phyloP scores from a whole-genome alignment of 1,284 basidiomycete genomes.

The Termitomyces sp. region DNA sequence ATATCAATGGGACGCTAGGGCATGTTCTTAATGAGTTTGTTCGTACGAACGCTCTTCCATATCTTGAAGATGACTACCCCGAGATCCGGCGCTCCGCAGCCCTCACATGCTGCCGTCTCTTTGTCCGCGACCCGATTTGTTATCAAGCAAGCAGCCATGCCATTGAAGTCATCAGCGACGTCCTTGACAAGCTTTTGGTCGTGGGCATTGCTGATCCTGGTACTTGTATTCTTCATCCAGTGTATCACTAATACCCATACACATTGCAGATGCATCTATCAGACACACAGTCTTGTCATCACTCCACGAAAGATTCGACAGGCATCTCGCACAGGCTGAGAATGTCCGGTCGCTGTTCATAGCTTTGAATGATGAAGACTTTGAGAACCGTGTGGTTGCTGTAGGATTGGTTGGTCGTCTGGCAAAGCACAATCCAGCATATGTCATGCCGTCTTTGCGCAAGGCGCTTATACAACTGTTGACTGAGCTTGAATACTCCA shows the following conservation, averaged over 20 bases:
- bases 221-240: conserved; percentile 28
- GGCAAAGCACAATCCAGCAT: conserved; percentile 95
- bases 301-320: conserved; percentile 93
- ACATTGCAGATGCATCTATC: conserved; percentile 65
- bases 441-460: conserved; percentile 96
- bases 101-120: conserved; percentile 86
- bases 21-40: conserved; percentile 98
- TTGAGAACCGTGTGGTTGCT: conserved; percentile 89
- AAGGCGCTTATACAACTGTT: conserved; percentile 96
- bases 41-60: conserved; percentile 87
- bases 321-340: conserved; percentile 97
- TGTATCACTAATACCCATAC: neutral
- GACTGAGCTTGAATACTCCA: conserved; percentile 97
- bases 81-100: conserved; percentile 92
- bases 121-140: conserved; percentile 94
- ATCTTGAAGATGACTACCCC: conserved; percentile 88
- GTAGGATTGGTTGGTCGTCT: conserved; percentile 92
- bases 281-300: conserved; percentile 86
- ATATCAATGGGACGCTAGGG: conserved; percentile 38
- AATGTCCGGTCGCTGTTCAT: conserved; percentile 97
- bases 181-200: conserved; percentile 93
- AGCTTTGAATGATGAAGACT: conserved; percentile 96
- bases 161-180: conserved; percentile 97
- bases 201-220: conserved; percentile 98
- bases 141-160: conserved; percentile 96